phyloP scores from a whole-genome alignment of 1,284 basidiomycete genomes.

The Pulchroboletus neoregius region DNA sequence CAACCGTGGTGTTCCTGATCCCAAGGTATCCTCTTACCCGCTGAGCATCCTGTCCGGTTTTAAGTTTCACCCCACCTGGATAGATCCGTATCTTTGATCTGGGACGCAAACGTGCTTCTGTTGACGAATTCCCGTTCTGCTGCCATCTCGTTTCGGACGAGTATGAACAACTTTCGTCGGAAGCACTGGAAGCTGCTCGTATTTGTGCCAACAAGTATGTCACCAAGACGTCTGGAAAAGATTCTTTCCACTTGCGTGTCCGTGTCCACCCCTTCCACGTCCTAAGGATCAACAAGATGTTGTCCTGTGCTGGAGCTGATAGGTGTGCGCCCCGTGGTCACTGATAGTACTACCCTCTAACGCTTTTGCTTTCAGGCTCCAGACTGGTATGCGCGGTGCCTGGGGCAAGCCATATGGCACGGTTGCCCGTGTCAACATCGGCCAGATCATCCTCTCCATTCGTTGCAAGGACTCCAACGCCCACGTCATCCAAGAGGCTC shows the following conservation, averaged over 20 bases:
- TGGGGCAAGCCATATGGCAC: conserved; percentile 99
- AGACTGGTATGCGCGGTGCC: conserved; percentile 99
- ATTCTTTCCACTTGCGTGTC: conserved; percentile 98
- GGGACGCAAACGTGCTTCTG: conserved; percentile 90
- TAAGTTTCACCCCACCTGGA: neutral
- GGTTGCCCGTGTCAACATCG: conserved; percentile 94
- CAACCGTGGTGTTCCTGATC: conserved; percentile 97
- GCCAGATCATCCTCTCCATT: conserved; percentile 95
- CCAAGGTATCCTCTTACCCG: conserved; percentile 56
- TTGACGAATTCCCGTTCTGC: conserved; percentile 98
- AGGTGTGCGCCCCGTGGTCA: conserved; percentile 46
- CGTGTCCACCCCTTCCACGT: conserved; percentile 99
- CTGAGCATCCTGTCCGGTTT: neutral
- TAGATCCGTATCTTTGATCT: conserved; percentile 93
- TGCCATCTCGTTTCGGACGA: conserved; percentile 97
- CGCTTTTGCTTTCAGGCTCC: conserved; percentile 57
- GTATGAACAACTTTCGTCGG: conserved; percentile 95
- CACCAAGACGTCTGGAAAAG: conserved; percentile 97
- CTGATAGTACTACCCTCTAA: neutral
- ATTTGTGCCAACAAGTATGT: conserved; percentile 99
- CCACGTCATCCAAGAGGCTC: conserved; percentile 91
- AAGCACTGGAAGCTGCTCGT: conserved; percentile 97
- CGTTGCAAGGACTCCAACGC: conserved; percentile 90
- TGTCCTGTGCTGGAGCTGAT: conserved; percentile 99
- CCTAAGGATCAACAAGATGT: conserved; percentile 99